Base-by-base conservation (phyloP, 225 moss, liverwort and hornwort species). In the Polytrichum formosum region DNA sequence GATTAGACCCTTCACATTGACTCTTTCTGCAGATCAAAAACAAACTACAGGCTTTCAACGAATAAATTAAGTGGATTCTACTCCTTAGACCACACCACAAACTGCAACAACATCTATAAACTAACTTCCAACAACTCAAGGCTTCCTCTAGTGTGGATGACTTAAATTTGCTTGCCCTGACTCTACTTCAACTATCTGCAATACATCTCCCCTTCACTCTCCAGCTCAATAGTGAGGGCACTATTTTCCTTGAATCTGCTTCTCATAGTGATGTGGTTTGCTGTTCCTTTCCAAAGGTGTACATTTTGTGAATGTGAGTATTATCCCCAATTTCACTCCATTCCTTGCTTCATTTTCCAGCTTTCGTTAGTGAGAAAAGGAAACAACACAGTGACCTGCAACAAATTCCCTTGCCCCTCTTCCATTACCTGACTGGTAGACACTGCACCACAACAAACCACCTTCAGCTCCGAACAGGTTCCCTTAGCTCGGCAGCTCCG, bases 401-500 rank as follows among this genome's bases (percentile, higher is more conserved):
- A 69, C 67, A 70, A 75, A 77, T 72, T 73, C 79, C 78, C 61
- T 59, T 26, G 54, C 72, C 67, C 77, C 79, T 23, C 28, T 74
- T 74, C 79, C 81, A 79, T 87, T 87, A 87, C 87, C 87, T 84
- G 84, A 77, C 72, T 28, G 68, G 78, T 74, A 70, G 76, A 76
- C 31, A 66, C 6, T 6, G 64, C 58, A 72, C 58, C n/a, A 55
- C 74, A 69, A 63, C 74, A 67, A 61, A 33, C 37, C 61, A 56
- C 64, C 67, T 68, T 84, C 75, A 88, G 84, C 79, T 82, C 76
- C 88, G 70, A 55, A 77, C 76, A 0, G 88, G 68, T 5, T 94
- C 98, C 84, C 98, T 90, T 87, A 98, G 75, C 63, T 98, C 98
- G 71, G 91, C 92, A 63, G 90, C 65, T 63, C 98, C 98, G 75